phyloP scores from a whole-genome alignment of 2,329 filamentous ascomycete species.

The Epichloe festucae region DNA sequence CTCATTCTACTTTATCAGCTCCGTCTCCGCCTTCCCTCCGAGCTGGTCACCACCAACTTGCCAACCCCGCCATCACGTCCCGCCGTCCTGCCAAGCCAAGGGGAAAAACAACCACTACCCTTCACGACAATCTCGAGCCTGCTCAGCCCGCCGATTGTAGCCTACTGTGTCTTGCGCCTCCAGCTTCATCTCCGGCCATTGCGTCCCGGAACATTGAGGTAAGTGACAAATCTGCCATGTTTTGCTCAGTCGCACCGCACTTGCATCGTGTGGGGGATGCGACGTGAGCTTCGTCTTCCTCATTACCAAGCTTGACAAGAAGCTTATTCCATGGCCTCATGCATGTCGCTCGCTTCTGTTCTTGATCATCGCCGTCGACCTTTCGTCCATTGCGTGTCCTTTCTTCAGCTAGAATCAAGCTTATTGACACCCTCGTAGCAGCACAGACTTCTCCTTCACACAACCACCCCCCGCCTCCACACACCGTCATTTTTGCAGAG shows the following conservation, averaged over 20 bases:
- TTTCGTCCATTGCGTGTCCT: neutral
- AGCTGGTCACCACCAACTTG: neutral
- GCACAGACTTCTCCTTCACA: neutral
- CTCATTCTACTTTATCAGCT: neutral
- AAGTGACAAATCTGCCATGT: neutral
- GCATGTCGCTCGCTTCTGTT: neutral
- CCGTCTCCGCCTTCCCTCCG: conserved; percentile 1
- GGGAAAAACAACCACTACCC: neutral
- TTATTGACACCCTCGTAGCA: neutral
- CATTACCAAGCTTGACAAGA: neutral
- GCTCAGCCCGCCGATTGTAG: neutral
- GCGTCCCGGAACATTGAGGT: neutral
- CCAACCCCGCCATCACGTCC: conserved; percentile 2
- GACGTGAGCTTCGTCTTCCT: neutral
- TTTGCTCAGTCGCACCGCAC: neutral
- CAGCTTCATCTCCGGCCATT: neutral
- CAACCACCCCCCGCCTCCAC: neutral
- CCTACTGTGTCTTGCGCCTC: neutral
- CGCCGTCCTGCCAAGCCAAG: neutral
- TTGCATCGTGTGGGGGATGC: neutral
- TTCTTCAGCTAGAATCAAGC: neutral
- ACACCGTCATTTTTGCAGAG: neutral
- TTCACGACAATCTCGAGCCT: neutral
- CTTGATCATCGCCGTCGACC: neutral
- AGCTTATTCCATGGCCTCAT: neutral